Conservation (phyloP, 768 basidiomycete species). For the Astraeus odoratus region DNA sequence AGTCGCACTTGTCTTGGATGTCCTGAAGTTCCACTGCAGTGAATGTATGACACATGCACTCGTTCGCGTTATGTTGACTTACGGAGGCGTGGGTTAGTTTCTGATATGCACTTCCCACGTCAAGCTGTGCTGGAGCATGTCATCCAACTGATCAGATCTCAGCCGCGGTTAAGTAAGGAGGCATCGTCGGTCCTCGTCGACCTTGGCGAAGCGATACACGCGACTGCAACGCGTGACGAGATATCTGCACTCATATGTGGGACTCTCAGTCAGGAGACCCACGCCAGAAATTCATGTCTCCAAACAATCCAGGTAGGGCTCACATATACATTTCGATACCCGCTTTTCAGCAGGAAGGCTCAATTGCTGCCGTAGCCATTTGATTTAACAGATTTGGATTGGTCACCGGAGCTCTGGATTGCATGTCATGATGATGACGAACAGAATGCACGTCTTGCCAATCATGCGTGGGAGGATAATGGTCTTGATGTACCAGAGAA, state of each 20-base stretch:
- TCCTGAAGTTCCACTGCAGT: conserved; percentile 29
- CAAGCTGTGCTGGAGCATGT: conserved; percentile 60
- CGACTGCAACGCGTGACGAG: conserved; percentile 58
- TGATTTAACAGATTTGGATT: conserved; percentile 91
- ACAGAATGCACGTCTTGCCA: conserved; percentile 79
- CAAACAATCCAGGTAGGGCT: conserved; percentile 74
- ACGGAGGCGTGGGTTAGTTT: conserved; percentile 40
- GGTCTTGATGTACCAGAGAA: conserved; percentile 79
- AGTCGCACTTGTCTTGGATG: conserved; percentile 53
- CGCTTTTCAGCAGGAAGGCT: background rate
- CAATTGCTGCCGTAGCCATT: conserved; percentile 54
- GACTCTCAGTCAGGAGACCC: conserved; percentile 77
- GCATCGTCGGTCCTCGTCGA: conserved; percentile 76
- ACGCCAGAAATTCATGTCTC: conserved; percentile 83
- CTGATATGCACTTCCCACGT: conserved; percentile 68
- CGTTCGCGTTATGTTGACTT: conserved; percentile 11
- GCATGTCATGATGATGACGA: conserved; percentile 86
- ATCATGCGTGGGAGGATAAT: conserved; percentile 90
- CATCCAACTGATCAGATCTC: conserved; percentile 63
- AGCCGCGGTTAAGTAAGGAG: conserved; percentile 78
- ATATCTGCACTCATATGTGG: conserved; percentile 60
- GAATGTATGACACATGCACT: conserved; percentile 18
- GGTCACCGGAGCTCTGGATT: conserved; percentile 84
- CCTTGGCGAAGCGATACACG: conserved; percentile 71
- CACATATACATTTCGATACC: background rate